These are phyloP conservation scores for Iris pallida DNA, from an alignment of 116 monocot genomes.

Conservation along the genomic window DNA sequence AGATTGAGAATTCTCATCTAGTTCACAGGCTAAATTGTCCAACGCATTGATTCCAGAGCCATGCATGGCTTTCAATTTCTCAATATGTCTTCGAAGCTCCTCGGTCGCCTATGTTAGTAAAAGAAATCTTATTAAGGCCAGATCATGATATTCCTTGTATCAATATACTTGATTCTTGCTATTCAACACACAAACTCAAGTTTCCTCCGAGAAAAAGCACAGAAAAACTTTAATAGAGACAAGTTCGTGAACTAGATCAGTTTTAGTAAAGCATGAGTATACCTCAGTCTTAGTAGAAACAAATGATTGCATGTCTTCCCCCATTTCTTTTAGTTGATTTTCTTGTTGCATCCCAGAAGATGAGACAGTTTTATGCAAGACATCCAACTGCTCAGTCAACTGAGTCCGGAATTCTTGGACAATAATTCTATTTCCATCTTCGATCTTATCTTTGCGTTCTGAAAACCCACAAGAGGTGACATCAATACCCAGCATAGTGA, in stretches of 20 bases:
- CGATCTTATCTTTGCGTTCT: slow-evolving; percentile 71
- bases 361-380: slow-evolving; percentile 69
- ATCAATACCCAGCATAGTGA: background rate
- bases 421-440: slow-evolving; percentile 55
- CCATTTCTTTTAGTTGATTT: slow-evolving; percentile 64
- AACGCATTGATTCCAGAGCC: slow-evolving; percentile 65
- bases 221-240: background rate
- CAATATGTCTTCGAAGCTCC: slow-evolving; percentile 54
- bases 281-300: slow-evolving; percentile 62
- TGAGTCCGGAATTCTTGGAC: slow-evolving; percentile 63
- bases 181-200: background rate
- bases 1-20: slow-evolving; percentile 69
- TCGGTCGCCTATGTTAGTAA: slow-evolving; percentile 51
- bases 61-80: slow-evolving; percentile 65
- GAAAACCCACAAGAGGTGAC: slow-evolving; percentile 6
- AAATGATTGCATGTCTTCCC: slow-evolving; percentile 71
- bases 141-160: too few species aligned
- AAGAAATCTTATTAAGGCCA: too few species aligned
- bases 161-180: background rate
- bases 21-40: slow-evolving; percentile 66
- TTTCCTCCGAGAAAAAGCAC: background rate
- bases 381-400: slow-evolving; percentile 58
- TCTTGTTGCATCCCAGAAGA: slow-evolving; percentile 65
- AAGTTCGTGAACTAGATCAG: background rate
- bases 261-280: slow-evolving; percentile 1